Base-by-base conservation (phyloP, 345 rosid genomes). In the Linum lewisii region DNA sequence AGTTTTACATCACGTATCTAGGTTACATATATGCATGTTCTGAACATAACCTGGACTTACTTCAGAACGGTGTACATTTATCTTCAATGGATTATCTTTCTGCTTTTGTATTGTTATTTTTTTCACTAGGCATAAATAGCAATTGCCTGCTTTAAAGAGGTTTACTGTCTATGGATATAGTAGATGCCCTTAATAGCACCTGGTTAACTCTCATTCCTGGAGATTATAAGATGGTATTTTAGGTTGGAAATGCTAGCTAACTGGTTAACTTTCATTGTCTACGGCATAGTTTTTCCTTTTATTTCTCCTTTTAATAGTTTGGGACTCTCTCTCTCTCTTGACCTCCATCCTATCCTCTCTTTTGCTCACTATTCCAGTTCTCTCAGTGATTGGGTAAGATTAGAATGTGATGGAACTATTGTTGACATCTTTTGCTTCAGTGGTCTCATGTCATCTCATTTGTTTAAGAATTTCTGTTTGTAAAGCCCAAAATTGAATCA, bases 361-460 rank as follows among this genome's bases (percentile, higher is more conserved):
- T 34, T 34, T 34, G 38, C n/a, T n/a, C n/a, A n/a, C n/a, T n/a
- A n/a, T n/a, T n/a, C n/a, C n/a, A n/a, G n/a, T n/a, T n/a, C n/a
- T n/a, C n/a, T n/a, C n/a, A n/a, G n/a, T n/a, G n/a, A n/a, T 34
- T 34, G 38, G 38, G 38, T 11, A 34, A 11, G 38, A 34, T 34
- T 34, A 11, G 38, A 34, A 6, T 34, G 10, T 34, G 5, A 11
- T 34, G 38, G 10, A 34, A 34, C 34, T 61, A 29, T 21, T 52
- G 32, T 3, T 59, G 66, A 44, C 20, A 14, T n/a, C 42, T 62
- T 19, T n/a, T 56, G 32, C 25, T 32, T 18, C 18, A 21, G 42
- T 42, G 32, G 29, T 53, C 29, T 47, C 57, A 26, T 51, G 22
- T 71, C 52, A 37, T 8, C 23, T 21, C 15, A 23, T 38, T 44